Evolutionary conservation across 345 rosid species (phyloP).

Genomic region (Eucalyptus curtisii): DNA sequence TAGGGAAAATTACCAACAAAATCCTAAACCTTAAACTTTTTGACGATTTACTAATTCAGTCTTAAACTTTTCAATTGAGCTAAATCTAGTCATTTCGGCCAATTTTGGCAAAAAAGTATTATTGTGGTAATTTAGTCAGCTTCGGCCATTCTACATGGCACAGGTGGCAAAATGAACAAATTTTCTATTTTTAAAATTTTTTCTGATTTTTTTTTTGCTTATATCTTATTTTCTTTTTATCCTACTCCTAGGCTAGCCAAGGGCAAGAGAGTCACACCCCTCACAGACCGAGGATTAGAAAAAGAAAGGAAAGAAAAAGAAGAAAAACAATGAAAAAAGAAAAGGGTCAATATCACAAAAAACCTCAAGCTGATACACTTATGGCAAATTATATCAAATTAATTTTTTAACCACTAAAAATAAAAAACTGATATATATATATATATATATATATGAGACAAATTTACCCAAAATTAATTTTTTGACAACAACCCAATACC

Average conservation of each 20-base stretch:
- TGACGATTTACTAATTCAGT: background rate
- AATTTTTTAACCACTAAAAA: too few species aligned
- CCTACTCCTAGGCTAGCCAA: background rate
- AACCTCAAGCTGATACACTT: too few species aligned
- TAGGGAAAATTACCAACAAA: background rate
- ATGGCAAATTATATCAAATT: too few species aligned
- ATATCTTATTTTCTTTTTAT: background rate
- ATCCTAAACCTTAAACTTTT: background rate
- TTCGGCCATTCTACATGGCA: background rate
- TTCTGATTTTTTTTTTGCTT: too few species aligned
- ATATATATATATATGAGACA: too few species aligned
- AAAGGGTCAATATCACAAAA: too few species aligned
- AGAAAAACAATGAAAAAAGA: too few species aligned
- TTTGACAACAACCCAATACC: too few species aligned
- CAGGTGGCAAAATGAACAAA: too few species aligned
- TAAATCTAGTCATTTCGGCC: fast-evolving
- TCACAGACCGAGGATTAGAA: background rate
- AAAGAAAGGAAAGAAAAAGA: background rate
- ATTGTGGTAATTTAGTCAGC: fast-evolving
- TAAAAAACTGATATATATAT: too few species aligned
- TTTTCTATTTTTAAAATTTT: too few species aligned
- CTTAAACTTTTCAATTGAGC: background rate
- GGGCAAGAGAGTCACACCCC: background rate
- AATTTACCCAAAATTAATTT: too few species aligned
- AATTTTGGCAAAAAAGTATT: background rate